Conservation (phyloP, 2,329 filamentous ascomycete genomes). For the Hymenoscyphus infarciens region DNA sequence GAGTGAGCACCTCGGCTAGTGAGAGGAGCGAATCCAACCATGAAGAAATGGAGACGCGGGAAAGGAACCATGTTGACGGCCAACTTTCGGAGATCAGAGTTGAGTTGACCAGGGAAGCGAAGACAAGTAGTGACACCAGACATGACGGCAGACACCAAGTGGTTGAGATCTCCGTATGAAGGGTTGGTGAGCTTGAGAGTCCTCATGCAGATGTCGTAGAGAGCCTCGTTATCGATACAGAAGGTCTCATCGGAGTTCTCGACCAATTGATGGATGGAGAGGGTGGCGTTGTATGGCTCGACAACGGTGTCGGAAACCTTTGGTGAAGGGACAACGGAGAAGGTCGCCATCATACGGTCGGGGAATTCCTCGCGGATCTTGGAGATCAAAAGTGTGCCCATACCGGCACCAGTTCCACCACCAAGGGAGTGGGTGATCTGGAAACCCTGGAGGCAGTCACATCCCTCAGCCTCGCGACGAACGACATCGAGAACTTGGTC, state of each 20-base stretch:
- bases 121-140: slow-evolving; percentile 97
- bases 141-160: slow-evolving; percentile 99
- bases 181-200: slow-evolving; percentile 98
- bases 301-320: slow-evolving; percentile 99
- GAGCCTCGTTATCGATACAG: slow-evolving; percentile 99
- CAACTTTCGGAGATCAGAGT: slow-evolving; percentile 99
- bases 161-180: slow-evolving; percentile 98
- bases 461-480: slow-evolving; percentile 96
- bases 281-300: slow-evolving; percentile 99
- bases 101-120: slow-evolving; percentile 98
- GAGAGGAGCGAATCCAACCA: slow-evolving; percentile 98
- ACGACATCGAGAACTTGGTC: slow-evolving; percentile 98
- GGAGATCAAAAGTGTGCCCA: slow-evolving; percentile 99
- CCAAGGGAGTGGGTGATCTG: slow-evolving; percentile 99
- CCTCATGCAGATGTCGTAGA: slow-evolving; percentile 99
- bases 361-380: slow-evolving; percentile 99
- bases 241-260: slow-evolving; percentile 99
- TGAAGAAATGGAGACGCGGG: slow-evolving; percentile 99
- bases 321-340: slow-evolving; percentile 96
- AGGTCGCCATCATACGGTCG: slow-evolving; percentile 99
- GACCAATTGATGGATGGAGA: slow-evolving; percentile 97
- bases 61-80: slow-evolving; percentile 99
- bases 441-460: slow-evolving; percentile 99
- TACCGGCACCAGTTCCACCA: slow-evolving; percentile 99
- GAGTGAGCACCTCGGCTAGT: slow-evolving; percentile 88